These are phyloP conservation scores for Kandelia obovata DNA, from an alignment of 345 rosid species.

Conservation along the genomic window DNA sequence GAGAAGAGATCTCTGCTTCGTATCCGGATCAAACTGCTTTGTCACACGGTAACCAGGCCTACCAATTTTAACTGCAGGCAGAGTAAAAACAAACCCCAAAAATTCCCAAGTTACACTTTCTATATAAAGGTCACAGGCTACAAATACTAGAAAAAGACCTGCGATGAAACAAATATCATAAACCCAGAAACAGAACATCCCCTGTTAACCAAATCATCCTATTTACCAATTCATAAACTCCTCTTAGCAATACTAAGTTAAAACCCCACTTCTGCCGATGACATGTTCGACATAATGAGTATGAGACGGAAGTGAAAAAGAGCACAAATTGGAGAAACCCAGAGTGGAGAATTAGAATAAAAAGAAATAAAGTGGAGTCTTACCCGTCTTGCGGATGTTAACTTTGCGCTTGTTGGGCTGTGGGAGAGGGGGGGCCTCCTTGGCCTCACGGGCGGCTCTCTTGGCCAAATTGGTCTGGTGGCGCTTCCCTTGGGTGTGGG, in stretches of 20 bases:
- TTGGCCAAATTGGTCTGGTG: conserved; percentile 96
- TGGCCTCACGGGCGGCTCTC: conserved; percentile 97
- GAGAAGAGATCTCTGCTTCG: conserved; percentile 89
- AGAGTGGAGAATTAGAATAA: not conserved
- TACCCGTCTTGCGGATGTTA: conserved; percentile 71
- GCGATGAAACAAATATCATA: no score
- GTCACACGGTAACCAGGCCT: conserved; percentile 98
- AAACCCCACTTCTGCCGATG: no score
- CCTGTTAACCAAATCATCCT: no score
- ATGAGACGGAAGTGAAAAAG: no score
- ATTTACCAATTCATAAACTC: no score
- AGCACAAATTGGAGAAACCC: not conserved
- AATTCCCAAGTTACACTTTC: no score
- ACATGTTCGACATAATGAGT: no score
- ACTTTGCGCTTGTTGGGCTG: conserved; percentile 94
- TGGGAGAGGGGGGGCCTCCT: conserved; percentile 84
- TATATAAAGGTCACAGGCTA: no score
- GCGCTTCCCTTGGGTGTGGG: conserved; percentile 95
- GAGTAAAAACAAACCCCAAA: not conserved
- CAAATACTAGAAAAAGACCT: no score
- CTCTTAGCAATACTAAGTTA: no score
- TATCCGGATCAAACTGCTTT: conserved; percentile 87
- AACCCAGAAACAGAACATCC: no score
- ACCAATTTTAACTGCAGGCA: conserved; percentile 80
- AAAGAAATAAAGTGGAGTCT: not conserved